A percentile compares a stretch with the other conserved stretches of the same genome.
These are phyloP conservation scores for Alternaria sp. DNA, from an alignment of 2,329 filamentous ascomycete genomes.

Conservation along the genomic window DNA sequence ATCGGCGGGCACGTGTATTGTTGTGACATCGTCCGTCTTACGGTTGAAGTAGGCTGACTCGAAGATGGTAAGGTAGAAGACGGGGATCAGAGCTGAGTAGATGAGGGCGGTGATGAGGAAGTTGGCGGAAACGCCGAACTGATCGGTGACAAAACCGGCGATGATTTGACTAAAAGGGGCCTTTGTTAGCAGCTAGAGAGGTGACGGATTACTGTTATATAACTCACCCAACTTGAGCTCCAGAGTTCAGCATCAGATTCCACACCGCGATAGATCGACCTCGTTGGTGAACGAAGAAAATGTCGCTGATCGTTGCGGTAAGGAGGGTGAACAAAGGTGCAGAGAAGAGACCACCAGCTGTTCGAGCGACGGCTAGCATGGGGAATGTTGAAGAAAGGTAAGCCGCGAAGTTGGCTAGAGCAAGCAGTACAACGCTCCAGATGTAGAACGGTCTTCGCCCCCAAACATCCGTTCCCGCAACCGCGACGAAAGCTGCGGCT, in stretches of 20 bases:
- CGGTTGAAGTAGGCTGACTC: conserved; percentile 18
- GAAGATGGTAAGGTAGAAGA: conserved; percentile 17
- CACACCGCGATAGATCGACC: conserved; percentile 19
- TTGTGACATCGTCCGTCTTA: conserved; percentile 1
- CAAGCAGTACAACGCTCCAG: conserved; percentile 13
- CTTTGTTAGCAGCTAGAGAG: not conserved
- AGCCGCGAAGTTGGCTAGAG: conserved; percentile 11
- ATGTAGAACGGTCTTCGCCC: conserved; percentile 17
- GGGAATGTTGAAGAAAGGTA: conserved; percentile 13
- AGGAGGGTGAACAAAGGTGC: conserved; percentile 18
- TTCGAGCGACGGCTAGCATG: conserved; percentile 12
- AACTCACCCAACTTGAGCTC: conserved; percentile 17
- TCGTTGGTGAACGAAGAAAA: conserved; percentile 20
- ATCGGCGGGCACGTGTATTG: conserved; percentile 1
- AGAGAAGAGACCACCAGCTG: conserved; percentile 15
- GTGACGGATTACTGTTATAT: not conserved
- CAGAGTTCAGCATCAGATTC: conserved; percentile 17
- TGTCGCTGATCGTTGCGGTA: conserved; percentile 18
- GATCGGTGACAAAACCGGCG: conserved; percentile 16
- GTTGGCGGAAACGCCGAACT: conserved; percentile 12
- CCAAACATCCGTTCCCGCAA: conserved; percentile 17
- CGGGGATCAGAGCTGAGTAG: conserved; percentile 7
- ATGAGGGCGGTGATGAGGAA: conserved; percentile 16
- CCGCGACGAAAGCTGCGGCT: conserved; percentile 15
- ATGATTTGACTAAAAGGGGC: not conserved